Conservation (phyloP, 306 rosid genomes). For the Sphenostylis stenocarpa region DNA sequence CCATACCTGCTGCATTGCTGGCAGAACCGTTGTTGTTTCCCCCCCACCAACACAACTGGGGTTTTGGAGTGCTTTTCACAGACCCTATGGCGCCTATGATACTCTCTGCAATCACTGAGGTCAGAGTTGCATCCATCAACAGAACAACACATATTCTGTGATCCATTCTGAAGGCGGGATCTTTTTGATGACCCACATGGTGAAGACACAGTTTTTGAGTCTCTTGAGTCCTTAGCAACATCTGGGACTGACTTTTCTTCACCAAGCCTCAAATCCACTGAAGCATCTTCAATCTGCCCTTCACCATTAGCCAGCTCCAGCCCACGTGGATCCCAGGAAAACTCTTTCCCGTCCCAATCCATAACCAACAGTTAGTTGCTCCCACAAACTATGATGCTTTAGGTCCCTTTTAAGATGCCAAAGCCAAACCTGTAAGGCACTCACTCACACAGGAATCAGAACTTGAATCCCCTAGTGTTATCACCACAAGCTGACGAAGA, state of each 20-base stretch:
- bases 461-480: constrained; percentile 14
- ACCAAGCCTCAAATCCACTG: constrained; percentile 50
- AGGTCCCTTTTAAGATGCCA: constrained; percentile 35
- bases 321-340: constrained; percentile 64
- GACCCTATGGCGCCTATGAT: constrained; percentile 79
- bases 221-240: neutral
- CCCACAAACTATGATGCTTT: constrained; percentile 19
- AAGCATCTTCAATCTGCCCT: constrained; percentile 34
- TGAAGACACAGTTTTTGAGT: constrained; percentile 32
- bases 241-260: constrained; percentile 34
- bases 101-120: constrained; percentile 82
- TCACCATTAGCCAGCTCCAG: constrained; percentile 27
- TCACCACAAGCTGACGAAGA: constrained; percentile 27
- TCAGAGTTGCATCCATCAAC: constrained; percentile 83
- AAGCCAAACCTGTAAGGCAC: constrained; percentile 41
- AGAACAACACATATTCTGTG: constrained; percentile 55
- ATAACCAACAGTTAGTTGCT: constrained; percentile 35
- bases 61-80: constrained; percentile 86
- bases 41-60: constrained; percentile 64
- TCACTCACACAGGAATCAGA: constrained; percentile 49
- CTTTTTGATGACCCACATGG: constrained; percentile 57
- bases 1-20: constrained; percentile 94
- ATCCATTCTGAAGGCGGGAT: constrained; percentile 46
- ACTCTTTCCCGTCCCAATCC: constrained; percentile 87
- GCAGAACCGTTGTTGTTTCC: constrained; percentile 81